These are phyloP conservation scores for Exophiala lecanii-corni DNA, from an alignment of 2,329 filamentous ascomycete genomes.

Conservation along the genomic window DNA sequence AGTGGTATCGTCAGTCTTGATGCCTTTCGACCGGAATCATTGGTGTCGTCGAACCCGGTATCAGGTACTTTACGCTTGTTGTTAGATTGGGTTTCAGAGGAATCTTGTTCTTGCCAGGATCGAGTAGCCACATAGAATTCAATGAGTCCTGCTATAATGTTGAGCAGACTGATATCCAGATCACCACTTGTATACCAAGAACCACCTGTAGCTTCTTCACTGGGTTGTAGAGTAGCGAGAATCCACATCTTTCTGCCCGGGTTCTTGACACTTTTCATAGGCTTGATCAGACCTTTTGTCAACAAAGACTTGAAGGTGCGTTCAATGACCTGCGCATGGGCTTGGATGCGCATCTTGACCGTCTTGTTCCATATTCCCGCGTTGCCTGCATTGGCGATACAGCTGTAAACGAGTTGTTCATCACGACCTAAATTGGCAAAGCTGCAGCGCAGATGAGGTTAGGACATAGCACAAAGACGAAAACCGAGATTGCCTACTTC, in stretches of 20 bases:
- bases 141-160: conserved; percentile 56
- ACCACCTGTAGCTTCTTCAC: conserved; percentile 85
- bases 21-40: conserved; percentile 20
- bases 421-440: conserved; percentile 48
- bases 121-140: conserved; percentile 67
- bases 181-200: conserved; percentile 92
- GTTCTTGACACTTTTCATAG: conserved; percentile 87
- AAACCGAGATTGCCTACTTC: conserved; percentile 34
- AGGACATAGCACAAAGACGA: not conserved
- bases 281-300: conserved; percentile 73
- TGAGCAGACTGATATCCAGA: conserved; percentile 83
- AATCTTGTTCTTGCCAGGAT: conserved; percentile 56
- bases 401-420: conserved; percentile 75
- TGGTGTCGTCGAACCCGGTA: conserved; percentile 26
- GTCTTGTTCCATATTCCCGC: conserved; percentile 89
- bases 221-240: conserved; percentile 75
- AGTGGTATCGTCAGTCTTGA: conserved; percentile 11
- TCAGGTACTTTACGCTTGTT: conserved; percentile 39
- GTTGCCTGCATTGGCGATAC: conserved; percentile 78
- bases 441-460: not conserved
- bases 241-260: conserved; percentile 96
- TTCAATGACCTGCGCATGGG: conserved; percentile 78
- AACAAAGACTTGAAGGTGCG: conserved; percentile 81
- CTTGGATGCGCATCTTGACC: conserved; percentile 71
- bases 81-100: conserved; percentile 25